phyloP scores from a whole-genome alignment of 306 rosid genomes.

The Trifolium pratense region DNA sequence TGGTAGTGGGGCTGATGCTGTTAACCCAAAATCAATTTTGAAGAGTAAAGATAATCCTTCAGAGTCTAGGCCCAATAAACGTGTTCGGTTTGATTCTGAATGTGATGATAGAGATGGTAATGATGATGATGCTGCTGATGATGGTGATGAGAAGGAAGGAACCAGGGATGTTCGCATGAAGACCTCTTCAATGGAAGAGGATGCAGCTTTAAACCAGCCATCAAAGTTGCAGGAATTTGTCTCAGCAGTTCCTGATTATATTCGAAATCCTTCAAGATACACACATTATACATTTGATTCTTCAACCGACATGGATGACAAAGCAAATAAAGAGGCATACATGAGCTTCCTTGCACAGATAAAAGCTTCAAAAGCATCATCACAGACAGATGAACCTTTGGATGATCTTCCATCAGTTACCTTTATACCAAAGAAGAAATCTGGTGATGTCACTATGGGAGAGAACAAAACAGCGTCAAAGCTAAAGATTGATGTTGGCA shows the following conservation, averaged over 20 bases:
- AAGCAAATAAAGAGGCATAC: constrained; percentile 76
- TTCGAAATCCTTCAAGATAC: constrained; percentile 75
- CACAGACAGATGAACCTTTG: constrained; percentile 45
- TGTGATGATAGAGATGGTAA: constrained; percentile 46
- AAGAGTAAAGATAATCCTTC: constrained; percentile 67
- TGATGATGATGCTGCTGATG: constrained; percentile 31
- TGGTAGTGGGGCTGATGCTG: constrained; percentile 35
- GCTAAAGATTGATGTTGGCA: constrained; percentile 50
- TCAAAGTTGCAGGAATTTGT: constrained; percentile 39
- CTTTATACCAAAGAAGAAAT: constrained; percentile 83
- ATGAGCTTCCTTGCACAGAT: constrained; percentile 68
- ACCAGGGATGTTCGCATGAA: constrained; percentile 45
- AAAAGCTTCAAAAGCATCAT: constrained; percentile 52
- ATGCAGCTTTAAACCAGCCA: constrained; percentile 40
- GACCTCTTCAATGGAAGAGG: constrained; percentile 44
- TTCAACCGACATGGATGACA: constrained; percentile 62
- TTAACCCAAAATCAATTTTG: constrained; percentile 78
- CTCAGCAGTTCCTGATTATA: constrained; percentile 80
- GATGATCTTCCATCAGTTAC: constrained; percentile 65
- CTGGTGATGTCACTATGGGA: constrained; percentile 59
- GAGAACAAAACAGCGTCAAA: constrained; percentile 52
- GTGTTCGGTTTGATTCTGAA: constrained; percentile 80
- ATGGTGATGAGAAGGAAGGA: constrained; percentile 44
- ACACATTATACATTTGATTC: constrained; percentile 77
- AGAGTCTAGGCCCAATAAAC: constrained; percentile 63